These are phyloP conservation scores for Phycomyces nitens DNA, from an alignment of 192 early-diverging fungal species.

Conservation along the genomic window DNA sequence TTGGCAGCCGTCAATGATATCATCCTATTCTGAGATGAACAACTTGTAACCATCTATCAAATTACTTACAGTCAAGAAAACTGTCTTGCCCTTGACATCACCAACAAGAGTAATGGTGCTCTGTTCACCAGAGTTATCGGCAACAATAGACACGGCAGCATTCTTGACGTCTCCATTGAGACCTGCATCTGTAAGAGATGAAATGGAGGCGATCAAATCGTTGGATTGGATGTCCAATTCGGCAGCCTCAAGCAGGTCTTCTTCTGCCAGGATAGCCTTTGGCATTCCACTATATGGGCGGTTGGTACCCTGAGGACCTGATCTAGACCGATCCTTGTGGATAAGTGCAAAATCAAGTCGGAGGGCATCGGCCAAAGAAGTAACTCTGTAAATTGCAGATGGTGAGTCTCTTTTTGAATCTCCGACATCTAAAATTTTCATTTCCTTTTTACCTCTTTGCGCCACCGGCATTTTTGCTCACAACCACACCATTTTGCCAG, in stretches of 20 bases:
- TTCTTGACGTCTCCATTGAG: conserved; percentile 24
- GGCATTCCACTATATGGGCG: conserved; percentile 33
- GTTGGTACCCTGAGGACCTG: conserved; percentile 27
- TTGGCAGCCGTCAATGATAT: conserved; percentile 88
- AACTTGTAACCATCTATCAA: neutral
- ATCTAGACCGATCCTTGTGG: conserved; percentile 73
- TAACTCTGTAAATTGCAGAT: conserved; percentile 41
- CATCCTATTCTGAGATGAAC: conserved; percentile 57
- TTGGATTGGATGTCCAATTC: conserved; percentile 8
- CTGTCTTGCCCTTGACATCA: conserved; percentile 79
- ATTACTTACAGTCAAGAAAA: conserved; percentile 75
- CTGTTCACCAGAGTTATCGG: conserved; percentile 32
- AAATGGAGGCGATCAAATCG: conserved; percentile 26
- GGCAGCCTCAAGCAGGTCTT: neutral
- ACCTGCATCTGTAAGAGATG: conserved; percentile 27
- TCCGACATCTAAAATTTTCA: neutral
- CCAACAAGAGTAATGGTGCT: conserved; percentile 71
- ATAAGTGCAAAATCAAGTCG: conserved; percentile 92
- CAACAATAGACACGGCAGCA: conserved; percentile 35
- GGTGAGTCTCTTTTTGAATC: neutral
- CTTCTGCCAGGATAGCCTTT: conserved; percentile 14
- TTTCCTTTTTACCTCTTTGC: conserved; percentile 73
- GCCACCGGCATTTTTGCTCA: conserved; percentile 96
- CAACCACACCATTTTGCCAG: conserved; percentile 88
- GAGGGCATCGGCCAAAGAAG: conserved; percentile 86